Evolutionary conservation across 805 yeast species (phyloP), one percentile per base, ranked within the genome.

Genomic region (Yamadazyma tumulicola): DNA sequence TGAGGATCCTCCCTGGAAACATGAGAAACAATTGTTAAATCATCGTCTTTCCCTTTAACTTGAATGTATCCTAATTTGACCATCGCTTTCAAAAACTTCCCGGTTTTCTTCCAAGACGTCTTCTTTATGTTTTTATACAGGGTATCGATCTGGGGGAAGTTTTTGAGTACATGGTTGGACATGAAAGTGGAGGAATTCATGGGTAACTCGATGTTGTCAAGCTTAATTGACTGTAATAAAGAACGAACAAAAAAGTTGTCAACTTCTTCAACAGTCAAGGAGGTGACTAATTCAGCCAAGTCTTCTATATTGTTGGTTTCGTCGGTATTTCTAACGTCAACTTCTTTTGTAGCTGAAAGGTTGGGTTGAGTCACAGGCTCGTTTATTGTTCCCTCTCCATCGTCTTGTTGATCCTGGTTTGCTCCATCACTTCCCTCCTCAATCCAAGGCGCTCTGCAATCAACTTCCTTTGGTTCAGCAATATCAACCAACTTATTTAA

Each of bases 81-180:
- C 80, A 89, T 86, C 5, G 84, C 79, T 52, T 87, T 91, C 35
- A 91, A 61, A 50, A 81, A 87, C 55, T 88, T 89, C 10, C 88
- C 74, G 4, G 91, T 77, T 52, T 91, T 91, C 57, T 85, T 88
- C 95, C 95, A 91, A 3, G 88, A 75, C 0, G 96, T 79, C 51
- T 78, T 82, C 57, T 88, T 89, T 39, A 84, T 72, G 45, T 74
- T 79, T 25, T 80, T 73, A 32, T 60, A 58, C 18, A 61, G 55
- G 4, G 63, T 51, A 47, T 78, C 81, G 35, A 83, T 72, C 1
- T 74, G 68, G 0, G 96, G 94, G n/a, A 91, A 57, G 57, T 87
- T 85, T 32, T 74, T 75, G 41, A 79, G 67, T 10, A 89, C 63
- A 47, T 79, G 79, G 28, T 69, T 74, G 0, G 93, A 74, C 70